Evolutionary conservation across 2,329 filamentous ascomycete genomes (phyloP).

Genomic region (Calonectria fujianensis): DNA sequence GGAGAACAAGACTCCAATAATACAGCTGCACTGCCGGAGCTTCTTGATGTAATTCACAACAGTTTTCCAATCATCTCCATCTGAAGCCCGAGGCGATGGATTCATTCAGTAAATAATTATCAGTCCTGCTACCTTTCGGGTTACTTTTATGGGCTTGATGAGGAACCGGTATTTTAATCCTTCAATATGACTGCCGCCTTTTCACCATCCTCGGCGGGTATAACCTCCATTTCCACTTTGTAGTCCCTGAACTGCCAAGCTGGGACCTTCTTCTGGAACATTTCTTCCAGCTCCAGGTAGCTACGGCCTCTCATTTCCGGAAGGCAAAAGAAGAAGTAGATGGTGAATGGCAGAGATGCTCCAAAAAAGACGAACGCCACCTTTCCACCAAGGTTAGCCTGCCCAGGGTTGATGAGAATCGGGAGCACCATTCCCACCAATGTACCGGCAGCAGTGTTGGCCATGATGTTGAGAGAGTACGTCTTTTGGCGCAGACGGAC

Average conservation of each 20-base stretch:
- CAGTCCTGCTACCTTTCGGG: neutral
- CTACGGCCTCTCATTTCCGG: slow-evolving; percentile 30
- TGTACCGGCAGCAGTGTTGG: slow-evolving; percentile 24
- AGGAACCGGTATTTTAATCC: neutral
- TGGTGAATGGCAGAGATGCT: neutral
- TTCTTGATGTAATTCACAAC: too few relatives aligned
- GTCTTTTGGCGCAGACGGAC: slow-evolving; percentile 30
- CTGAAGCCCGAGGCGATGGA: too few relatives aligned
- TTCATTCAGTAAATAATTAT: neutral
- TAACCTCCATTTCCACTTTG: slow-evolving; percentile 2
- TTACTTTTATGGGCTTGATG: neutral
- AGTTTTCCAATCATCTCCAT: too few relatives aligned
- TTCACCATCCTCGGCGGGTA: slow-evolving; percentile 5
- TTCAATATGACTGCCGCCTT: slow-evolving; percentile 32
- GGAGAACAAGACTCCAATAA: too few relatives aligned
- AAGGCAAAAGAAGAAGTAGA: slow-evolving; percentile 29
- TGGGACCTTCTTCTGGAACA: slow-evolving; percentile 33
- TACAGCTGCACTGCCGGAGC: too few relatives aligned
- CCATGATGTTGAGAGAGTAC: slow-evolving; percentile 32
- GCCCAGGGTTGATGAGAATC: slow-evolving; percentile 29
- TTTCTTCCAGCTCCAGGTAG: slow-evolving; percentile 32
- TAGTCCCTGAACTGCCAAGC: slow-evolving; percentile 21
- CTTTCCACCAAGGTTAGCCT: slow-evolving; percentile 30
- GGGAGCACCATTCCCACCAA: slow-evolving; percentile 28
- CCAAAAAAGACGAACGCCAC: slow-evolving; percentile 32